Base-by-base conservation (phyloP, 139 green algal species). In the Spirogloea muscicola region DNA sequence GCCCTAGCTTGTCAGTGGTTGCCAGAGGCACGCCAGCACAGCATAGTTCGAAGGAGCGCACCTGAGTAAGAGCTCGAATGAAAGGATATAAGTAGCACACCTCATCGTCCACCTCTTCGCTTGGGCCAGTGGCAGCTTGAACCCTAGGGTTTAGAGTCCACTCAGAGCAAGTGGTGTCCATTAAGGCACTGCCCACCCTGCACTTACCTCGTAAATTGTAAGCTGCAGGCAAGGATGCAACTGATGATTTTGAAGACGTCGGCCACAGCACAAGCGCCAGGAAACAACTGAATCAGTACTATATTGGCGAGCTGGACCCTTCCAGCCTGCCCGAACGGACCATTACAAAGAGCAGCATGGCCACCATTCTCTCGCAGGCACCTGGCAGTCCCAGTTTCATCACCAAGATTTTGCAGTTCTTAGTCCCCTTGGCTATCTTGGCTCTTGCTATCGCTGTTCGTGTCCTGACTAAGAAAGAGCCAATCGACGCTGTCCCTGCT, bases 221-320 rank as follows among this genome's bases (percentile, higher is more conserved):
- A n/a, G n/a, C n/a, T n/a, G n/a, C 79, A 84, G 84, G 83, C 4
- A 82, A 68, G 39, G 86, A 90, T 74, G 86, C 82, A 3, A 88
- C 86, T 16, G 77, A 89, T 1, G 81, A 89, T 38, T 90, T 90
- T 71, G 86, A 90, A 58, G 86, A 90, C 69, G 80, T 88, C 38
- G 86, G 85, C 2, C 86, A 90, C 76, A 89, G 84, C 43, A 41
- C 48, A 18, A 42, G 61, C 21, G 86, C 86, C 13, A 44, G 83
- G 2, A 77, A 87, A 40, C 37, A 79, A 48, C 61, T 90, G 18
- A 55, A 85, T 25, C 74, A 86, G 29, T 89, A 77, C 58, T 72
- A 79, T 31, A 80, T 90, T 39, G 86, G 84, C 25, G 68, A 83
- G 1, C 82, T 84, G 38, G 73, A 81, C 37, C 27, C 29, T 9